phyloP scores from a whole-genome alignment of 2,329 filamentous ascomycete species.

The Colletotrichum trifolii region DNA sequence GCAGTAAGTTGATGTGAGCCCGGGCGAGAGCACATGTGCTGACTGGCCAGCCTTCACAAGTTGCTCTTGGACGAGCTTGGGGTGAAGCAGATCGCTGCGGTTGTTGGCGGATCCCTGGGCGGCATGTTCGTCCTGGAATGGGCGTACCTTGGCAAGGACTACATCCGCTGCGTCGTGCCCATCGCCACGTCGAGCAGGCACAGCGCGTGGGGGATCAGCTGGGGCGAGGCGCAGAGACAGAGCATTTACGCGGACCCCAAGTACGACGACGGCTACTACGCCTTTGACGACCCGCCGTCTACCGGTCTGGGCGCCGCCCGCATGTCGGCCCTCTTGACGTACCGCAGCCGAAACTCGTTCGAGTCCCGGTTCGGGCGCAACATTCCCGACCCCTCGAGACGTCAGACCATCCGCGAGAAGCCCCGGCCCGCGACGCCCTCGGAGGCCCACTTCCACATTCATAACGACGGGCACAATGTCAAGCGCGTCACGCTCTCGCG shows the following conservation, averaged over 20 bases:
- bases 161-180: constrained; percentile 82
- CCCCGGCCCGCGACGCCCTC: constrained; percentile 70
- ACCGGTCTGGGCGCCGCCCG: constrained; percentile 92
- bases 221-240: constrained; percentile 88
- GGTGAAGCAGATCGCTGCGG: constrained; percentile 80
- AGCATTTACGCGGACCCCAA: constrained; percentile 98
- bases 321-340: constrained; percentile 96
- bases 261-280: constrained; percentile 96
- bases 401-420: constrained; percentile 82
- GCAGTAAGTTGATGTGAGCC: constrained; percentile 69
- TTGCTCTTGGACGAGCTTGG: constrained; percentile 83
- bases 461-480: constrained; percentile 82
- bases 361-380: constrained; percentile 95
- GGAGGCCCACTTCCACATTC: constrained; percentile 81
- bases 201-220: constrained; percentile 91
- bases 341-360: constrained; percentile 96
- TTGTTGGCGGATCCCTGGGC: constrained; percentile 86
- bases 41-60: constrained; percentile 73
- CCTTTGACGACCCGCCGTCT: constrained; percentile 85
- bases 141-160: constrained; percentile 89
- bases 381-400: constrained; percentile 84
- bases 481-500: constrained; percentile 64
- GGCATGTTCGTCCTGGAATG: constrained; percentile 94
- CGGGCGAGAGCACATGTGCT: background rate
- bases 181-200: constrained; percentile 88